A percentile compares a stretch with the other conserved stretches of the same genome.
phyloP scores from a whole-genome alignment of 2,329 filamentous ascomycete species.

The Beauveria bassiana region DNA sequence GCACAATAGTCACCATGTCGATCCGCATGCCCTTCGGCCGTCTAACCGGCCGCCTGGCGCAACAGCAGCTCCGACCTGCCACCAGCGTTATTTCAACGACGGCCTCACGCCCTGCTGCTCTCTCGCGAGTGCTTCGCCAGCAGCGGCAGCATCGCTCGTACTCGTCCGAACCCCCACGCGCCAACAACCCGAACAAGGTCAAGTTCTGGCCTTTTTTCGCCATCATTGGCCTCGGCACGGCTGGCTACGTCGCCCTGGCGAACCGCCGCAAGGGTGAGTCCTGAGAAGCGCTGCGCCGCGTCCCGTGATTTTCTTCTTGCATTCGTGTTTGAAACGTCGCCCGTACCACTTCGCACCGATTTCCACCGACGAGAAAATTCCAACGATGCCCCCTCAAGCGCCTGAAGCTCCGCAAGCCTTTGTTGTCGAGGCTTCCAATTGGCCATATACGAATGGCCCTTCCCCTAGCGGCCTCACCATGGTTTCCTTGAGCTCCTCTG shows the following conservation, averaged over 20 bases:
- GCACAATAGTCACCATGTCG: slow-evolving; percentile 21
- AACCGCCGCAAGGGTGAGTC: slow-evolving; percentile 41
- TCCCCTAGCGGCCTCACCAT: background rate
- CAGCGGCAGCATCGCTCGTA: slow-evolving; percentile 29
- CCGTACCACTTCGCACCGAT: background rate
- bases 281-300: background rate
- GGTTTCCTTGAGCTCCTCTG: background rate
- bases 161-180: slow-evolving; percentile 30
- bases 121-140: slow-evolving; percentile 14
- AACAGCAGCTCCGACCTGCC: slow-evolving; percentile 6
- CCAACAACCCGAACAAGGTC: slow-evolving; percentile 28
- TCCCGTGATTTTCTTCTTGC: background rate
- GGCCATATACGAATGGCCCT: background rate
- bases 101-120: slow-evolving; percentile 10
- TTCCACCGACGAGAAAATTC: background rate
- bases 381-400: background rate
- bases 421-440: background rate
- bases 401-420: background rate
- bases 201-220: slow-evolving; percentile 53
- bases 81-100: slow-evolving; percentile 1
- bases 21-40: slow-evolving; percentile 23
- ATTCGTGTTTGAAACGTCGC: background rate
- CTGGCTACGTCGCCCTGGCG: slow-evolving; percentile 42
- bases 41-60: slow-evolving; percentile 17
- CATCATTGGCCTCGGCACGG: slow-evolving; percentile 39